phyloP scores from a whole-genome alignment of 192 early-diverging fungal species.

The Dissophora ornata region DNA sequence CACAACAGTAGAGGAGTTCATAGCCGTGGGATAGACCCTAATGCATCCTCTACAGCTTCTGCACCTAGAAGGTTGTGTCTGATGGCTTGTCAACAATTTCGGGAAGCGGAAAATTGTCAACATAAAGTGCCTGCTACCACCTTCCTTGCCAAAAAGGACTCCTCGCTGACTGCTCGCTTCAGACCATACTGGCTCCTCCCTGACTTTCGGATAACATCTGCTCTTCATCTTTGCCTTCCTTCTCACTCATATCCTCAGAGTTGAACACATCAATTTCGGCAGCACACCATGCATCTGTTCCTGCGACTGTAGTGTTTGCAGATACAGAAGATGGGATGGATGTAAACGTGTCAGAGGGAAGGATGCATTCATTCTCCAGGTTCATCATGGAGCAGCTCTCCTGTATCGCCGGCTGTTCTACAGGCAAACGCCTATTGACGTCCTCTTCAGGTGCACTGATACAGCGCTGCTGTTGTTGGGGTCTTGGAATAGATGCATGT shows the following conservation, averaged over 20 bases:
- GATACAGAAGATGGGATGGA: constrained; percentile 5
- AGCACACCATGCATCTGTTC: background rate
- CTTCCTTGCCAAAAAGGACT: constrained; percentile 19
- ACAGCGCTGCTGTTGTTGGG: constrained; percentile 10
- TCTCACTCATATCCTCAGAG: background rate
- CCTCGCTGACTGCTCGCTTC: constrained; percentile 23
- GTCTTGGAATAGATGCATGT: background rate
- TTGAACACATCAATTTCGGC: background rate
- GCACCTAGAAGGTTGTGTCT: too few species aligned
- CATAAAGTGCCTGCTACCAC: too few species aligned
- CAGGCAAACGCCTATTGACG: background rate
- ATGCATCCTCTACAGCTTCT: too few species aligned
- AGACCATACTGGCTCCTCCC: background rate
- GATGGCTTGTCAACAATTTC: too few species aligned
- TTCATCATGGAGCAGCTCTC: constrained; percentile 7
- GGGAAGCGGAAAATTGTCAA: too few species aligned
- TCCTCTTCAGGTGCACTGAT: background rate
- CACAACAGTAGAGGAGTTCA: too few species aligned
- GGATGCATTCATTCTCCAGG: background rate
- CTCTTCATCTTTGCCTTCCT: background rate
- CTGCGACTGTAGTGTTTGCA: background rate
- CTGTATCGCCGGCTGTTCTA: background rate
- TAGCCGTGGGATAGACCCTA: too few species aligned
- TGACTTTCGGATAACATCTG: too few species aligned
- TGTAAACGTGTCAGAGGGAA: background rate